Percentiles rank a stretch among this genome's conserved stretches.
Conservation (phyloP, 2,329 filamentous ascomycete genomes). For the Fusarium sambucinum region DNA sequence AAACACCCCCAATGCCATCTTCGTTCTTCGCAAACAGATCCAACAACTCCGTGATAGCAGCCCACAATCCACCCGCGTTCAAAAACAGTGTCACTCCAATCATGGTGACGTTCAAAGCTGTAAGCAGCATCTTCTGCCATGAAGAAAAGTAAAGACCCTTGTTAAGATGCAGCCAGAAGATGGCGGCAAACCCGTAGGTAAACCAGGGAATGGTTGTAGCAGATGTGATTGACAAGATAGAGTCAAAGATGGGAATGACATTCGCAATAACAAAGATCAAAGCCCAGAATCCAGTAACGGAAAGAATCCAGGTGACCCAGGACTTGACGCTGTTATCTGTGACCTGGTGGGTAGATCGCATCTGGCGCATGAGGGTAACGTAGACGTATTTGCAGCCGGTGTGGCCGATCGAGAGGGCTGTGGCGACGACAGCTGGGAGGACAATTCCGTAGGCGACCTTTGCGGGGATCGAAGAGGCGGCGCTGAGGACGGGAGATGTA, state of each 20-base stretch:
- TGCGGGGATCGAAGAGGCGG: constrained; percentile 37
- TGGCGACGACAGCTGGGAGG: constrained; percentile 43
- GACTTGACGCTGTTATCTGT: constrained; percentile 42
- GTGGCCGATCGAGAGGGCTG: constrained; percentile 44
- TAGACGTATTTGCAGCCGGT: constrained; percentile 48
- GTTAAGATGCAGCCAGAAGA: constrained; percentile 47
- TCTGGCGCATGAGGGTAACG: constrained; percentile 32
- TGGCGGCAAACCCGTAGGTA: constrained; percentile 42
- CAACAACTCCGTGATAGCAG: constrained; percentile 41
- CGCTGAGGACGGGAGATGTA: constrained; percentile 41
- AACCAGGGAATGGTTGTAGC: constrained; percentile 48
- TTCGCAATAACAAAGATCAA: constrained; percentile 47
- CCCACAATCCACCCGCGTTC: constrained; percentile 45
- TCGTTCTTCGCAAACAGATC: constrained; percentile 32
- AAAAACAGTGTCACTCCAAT: constrained; percentile 41
- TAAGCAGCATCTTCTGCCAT: constrained; percentile 39
- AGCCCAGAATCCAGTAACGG: constrained; percentile 42
- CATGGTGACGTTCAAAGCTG: constrained; percentile 38
- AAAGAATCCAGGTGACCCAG: constrained; percentile 47
- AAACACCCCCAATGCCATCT: constrained; percentile 38
- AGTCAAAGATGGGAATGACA: constrained; percentile 49
- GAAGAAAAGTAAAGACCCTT: constrained; percentile 28
- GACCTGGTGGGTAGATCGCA: constrained; percentile 37
- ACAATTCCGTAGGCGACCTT: constrained; percentile 48
- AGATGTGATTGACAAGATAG: constrained; percentile 45